Percentiles rank a stretch among this genome's conserved stretches.
These are phyloP conservation scores for Boletus vermiculosoides DNA, from an alignment of 768 basidiomycete species.

Conservation along the genomic window DNA sequence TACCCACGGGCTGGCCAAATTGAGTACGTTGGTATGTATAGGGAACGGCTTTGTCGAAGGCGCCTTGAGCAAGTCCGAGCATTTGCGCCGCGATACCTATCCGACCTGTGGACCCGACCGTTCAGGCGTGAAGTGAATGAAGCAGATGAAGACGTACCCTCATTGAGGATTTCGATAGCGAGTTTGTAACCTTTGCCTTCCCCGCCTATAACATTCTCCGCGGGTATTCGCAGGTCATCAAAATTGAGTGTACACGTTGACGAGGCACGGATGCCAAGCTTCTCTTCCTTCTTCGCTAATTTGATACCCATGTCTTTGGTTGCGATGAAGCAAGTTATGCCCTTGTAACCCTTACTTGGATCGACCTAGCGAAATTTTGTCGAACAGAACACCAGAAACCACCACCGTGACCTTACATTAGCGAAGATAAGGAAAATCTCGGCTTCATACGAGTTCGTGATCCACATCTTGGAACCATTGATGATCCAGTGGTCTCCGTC, in stretches of 20 bases:
- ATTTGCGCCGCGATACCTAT: constrained; percentile 99
- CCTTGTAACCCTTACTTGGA: constrained; percentile 95
- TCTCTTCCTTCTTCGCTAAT: constrained; percentile 98
- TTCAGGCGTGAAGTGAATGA: background rate
- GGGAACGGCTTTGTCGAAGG: constrained; percentile 92
- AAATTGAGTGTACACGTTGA: constrained; percentile 95
- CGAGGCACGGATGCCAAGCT: constrained; percentile 93
- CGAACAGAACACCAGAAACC: background rate
- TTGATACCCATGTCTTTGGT: constrained; percentile 96
- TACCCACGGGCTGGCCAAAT: constrained; percentile 91
- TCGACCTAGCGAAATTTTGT: constrained; percentile 51
- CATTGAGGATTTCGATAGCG: constrained; percentile 95
- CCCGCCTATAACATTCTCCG: constrained; percentile 88
- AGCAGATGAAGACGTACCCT: constrained; percentile 47
- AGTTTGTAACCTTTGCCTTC: constrained; percentile 94
- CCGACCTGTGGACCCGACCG: constrained; percentile 48
- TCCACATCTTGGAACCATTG: constrained; percentile 99
- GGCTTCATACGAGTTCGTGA: constrained; percentile 92
- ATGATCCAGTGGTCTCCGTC: constrained; percentile 84
- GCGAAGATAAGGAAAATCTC: constrained; percentile 94
- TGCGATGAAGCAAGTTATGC: constrained; percentile 96
- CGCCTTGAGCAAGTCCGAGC: constrained; percentile 96
- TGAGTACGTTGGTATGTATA: constrained; percentile 94
- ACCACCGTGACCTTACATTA: constrained; percentile 55
- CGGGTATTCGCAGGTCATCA: constrained; percentile 84